A percentile compares a stretch with the other conserved stretches of the same genome.
Conservation (phyloP, 345 rosid species). For the Gossypium arboreum region DNA sequence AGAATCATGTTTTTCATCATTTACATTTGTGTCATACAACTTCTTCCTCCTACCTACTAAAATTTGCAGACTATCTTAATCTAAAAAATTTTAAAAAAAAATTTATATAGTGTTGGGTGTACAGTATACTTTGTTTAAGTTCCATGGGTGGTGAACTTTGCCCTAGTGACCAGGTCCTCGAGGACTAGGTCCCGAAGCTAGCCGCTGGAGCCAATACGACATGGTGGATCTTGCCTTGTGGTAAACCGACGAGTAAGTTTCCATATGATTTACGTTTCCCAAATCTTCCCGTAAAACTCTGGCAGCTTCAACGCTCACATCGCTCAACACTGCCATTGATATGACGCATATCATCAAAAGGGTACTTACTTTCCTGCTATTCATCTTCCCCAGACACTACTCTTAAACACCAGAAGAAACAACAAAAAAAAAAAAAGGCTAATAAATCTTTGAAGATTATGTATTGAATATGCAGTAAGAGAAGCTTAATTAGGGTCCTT, state of each 20-base stretch:
- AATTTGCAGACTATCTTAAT: neutral
- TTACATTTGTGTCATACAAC: neutral
- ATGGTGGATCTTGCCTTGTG: slow-evolving; percentile 27
- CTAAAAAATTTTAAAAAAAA: neutral
- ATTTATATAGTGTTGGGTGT: neutral
- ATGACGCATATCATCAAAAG: slow-evolving; percentile 27
- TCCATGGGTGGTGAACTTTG: neutral
- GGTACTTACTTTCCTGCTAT: slow-evolving; percentile 13
- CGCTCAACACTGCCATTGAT: slow-evolving; percentile 24
- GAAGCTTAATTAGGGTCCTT: neutral
- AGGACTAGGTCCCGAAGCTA: slow-evolving; percentile 43
- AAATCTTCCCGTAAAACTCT: slow-evolving; percentile 38
- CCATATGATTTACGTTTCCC: slow-evolving; percentile 23
- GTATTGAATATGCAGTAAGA: neutral
- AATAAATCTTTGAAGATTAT: neutral
- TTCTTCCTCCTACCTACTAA: neutral
- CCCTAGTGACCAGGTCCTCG: slow-evolving; percentile 39
- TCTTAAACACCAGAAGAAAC: neutral
- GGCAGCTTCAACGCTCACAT: slow-evolving; percentile 31
- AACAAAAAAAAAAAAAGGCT: neutral
- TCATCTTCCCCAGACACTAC: slow-evolving; percentile 11
- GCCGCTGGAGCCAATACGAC: slow-evolving; percentile 29
- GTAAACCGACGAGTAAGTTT: slow-evolving; percentile 21
- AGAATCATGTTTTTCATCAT: neutral
- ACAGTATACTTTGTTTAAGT: neutral